Conservation (phyloP, 2,329 filamentous ascomycete genomes). For the Fusarium stilboides region DNA sequence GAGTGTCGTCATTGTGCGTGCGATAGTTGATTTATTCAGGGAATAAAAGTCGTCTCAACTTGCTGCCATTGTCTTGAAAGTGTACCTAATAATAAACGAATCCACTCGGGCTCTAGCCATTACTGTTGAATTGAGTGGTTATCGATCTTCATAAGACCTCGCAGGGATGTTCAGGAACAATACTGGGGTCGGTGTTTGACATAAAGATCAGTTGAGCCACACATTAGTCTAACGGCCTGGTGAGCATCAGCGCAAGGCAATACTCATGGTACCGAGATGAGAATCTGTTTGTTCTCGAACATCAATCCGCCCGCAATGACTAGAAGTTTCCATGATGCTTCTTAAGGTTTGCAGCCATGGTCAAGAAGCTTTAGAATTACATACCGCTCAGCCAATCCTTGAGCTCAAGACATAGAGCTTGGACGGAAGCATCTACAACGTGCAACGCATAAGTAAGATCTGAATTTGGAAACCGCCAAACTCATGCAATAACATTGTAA, state of each 20-base stretch:
- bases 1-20: conserved; percentile 50
- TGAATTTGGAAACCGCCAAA: conserved; percentile 20
- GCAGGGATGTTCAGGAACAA: conserved; percentile 23
- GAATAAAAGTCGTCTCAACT: conserved; percentile 28
- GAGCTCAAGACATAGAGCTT: neutral
- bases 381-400: neutral
- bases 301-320: neutral
- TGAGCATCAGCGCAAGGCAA: neutral
- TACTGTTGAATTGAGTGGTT: conserved; percentile 3
- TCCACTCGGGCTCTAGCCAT: conserved; percentile 25
- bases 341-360: neutral
- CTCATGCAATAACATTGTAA: conserved; percentile 10
- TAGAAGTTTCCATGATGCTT: too few relatives aligned
- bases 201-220: neutral
- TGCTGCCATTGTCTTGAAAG: conserved; percentile 13
- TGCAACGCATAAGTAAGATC: conserved; percentile 4
- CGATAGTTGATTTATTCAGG: conserved; percentile 25
- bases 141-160: conserved; percentile 13
- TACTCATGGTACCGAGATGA: neutral
- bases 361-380: neutral
- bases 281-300: neutral
- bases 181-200: conserved; percentile 5
- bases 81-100: conserved; percentile 34
- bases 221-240: neutral
- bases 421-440: neutral